A percentile compares a stretch with the other conserved stretches of the same genome.
Conservation (phyloP, 805 yeast genomes). For the Yamadazyma sp. region DNA sequence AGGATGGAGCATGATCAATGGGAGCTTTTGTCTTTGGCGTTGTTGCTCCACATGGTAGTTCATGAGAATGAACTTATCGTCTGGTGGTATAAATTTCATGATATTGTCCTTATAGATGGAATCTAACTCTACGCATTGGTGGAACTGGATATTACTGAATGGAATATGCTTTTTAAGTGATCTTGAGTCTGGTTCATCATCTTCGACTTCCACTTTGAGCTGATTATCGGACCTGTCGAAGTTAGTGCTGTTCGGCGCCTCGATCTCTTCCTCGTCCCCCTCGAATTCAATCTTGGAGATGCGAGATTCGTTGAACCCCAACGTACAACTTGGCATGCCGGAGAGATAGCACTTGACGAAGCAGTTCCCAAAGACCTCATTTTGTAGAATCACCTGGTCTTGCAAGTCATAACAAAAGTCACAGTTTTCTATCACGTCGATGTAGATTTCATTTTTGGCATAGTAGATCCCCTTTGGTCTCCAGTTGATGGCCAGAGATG, state of each 20-base stretch:
- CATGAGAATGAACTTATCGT: slow-evolving; percentile 44
- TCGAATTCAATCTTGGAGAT: slow-evolving; percentile 27
- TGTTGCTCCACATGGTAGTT: slow-evolving; percentile 44
- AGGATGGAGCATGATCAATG: slow-evolving; percentile 46
- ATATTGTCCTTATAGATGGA: slow-evolving; percentile 65
- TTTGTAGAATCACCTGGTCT: slow-evolving; percentile 25
- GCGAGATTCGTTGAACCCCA: slow-evolving; percentile 41
- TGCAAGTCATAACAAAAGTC: slow-evolving; percentile 38
- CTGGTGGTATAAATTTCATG: slow-evolving; percentile 85
- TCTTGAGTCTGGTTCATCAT: slow-evolving; percentile 11
- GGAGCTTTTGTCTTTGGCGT: slow-evolving; percentile 36
- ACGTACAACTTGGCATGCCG: slow-evolving; percentile 44
- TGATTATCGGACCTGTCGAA: slow-evolving; percentile 7
- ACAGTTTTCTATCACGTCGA: slow-evolving; percentile 40
- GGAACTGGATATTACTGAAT: slow-evolving; percentile 40
- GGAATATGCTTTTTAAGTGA: slow-evolving; percentile 23
- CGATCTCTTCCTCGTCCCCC: slow-evolving; percentile 9
- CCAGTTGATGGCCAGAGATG: slow-evolving; percentile 58
- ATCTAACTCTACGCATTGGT: slow-evolving; percentile 74
- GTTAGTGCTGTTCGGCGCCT: slow-evolving; percentile 11
- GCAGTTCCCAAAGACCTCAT: slow-evolving; percentile 37
- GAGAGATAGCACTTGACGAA: slow-evolving; percentile 39
- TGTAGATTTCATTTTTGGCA: slow-evolving; percentile 43
- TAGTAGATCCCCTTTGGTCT: slow-evolving; percentile 47
- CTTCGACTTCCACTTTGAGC: slow-evolving; percentile 9